Percentiles rank a stretch among this genome's conserved stretches.
phyloP scores from a whole-genome alignment of 208 protist genomes.

The Novymonas esmeraldas region DNA sequence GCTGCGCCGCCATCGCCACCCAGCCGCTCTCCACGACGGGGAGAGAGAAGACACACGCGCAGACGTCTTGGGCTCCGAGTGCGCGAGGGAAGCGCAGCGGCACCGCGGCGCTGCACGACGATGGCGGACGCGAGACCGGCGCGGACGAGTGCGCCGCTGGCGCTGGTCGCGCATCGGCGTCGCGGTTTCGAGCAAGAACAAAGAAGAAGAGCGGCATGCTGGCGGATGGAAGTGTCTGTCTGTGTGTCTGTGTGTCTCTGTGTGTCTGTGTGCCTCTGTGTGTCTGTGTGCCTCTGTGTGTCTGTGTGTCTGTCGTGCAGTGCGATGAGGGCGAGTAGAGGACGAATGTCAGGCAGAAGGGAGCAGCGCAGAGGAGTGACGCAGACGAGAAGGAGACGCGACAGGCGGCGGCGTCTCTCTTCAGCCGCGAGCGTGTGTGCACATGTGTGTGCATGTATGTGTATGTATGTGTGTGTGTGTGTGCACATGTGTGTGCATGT shows the following conservation, averaged over 20 bases:
- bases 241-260: background rate
- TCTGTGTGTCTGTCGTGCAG: background rate
- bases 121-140: background rate
- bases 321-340: background rate
- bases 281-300: background rate
- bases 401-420: too few species aligned
- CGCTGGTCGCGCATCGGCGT: background rate
- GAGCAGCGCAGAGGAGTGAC: background rate
- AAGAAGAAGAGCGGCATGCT: conserved; percentile 15
- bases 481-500: background rate
- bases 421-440: too few species aligned
- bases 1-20: conserved; percentile 4
- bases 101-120: background rate
- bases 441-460: too few species aligned
- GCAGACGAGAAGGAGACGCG: background rate
- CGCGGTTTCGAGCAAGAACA: background rate
- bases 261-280: background rate
- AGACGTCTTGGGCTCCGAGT: conserved; percentile 2
- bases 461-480: background rate
- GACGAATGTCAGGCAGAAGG: too few species aligned
- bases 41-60: conserved; percentile 8
- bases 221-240: background rate
- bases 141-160: background rate
- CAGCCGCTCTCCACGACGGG: conserved; percentile 1
- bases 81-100: conserved; percentile 8